Evolutionary conservation across 352 stramenopile species (phyloP).

Genomic region (Globisporangium rhizosaccharum): DNA sequence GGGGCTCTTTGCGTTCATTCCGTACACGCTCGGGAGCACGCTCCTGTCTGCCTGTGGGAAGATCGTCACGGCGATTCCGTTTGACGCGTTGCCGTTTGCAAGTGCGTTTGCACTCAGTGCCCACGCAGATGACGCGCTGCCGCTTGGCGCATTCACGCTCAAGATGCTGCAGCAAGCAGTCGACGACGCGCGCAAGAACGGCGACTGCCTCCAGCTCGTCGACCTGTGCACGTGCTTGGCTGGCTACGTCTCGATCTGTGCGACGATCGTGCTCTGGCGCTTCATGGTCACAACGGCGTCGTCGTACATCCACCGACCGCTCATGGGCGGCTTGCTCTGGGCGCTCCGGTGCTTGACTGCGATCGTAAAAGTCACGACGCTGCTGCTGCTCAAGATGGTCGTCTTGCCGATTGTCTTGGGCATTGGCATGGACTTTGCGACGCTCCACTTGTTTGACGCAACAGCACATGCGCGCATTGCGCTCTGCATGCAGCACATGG

Average conservation of each 20-base stretch:
- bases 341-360: constrained; percentile 73
- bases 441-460: constrained; percentile 86
- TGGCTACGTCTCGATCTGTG: constrained; percentile 80
- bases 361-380: constrained; percentile 92
- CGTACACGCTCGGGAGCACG: constrained; percentile 91
- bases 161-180: constrained; percentile 52
- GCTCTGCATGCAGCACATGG: constrained; percentile 83
- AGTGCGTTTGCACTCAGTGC: constrained; percentile 15
- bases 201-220: constrained; percentile 81
- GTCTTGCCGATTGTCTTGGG: constrained; percentile 93
- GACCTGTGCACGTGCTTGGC: constrained; percentile 76
- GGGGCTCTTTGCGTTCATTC: constrained; percentile 95
- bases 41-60: constrained; percentile 70
- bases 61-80: constrained; percentile 50
- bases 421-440: constrained; percentile 91
- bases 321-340: constrained; percentile 80
- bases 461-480: constrained; percentile 66
- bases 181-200: constrained; percentile 48
- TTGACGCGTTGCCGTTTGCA: constrained; percentile 19
- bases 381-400: constrained; percentile 98
- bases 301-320: constrained; percentile 74
- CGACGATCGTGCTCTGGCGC: constrained; percentile 79
- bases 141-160: constrained; percentile 35
- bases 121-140: constrained; percentile 13
- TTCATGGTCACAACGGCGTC: constrained; percentile 83